Evolutionary conservation across 2,329 filamentous ascomycete genomes (phyloP).

Genomic region (Xylariaceae sp.): DNA sequence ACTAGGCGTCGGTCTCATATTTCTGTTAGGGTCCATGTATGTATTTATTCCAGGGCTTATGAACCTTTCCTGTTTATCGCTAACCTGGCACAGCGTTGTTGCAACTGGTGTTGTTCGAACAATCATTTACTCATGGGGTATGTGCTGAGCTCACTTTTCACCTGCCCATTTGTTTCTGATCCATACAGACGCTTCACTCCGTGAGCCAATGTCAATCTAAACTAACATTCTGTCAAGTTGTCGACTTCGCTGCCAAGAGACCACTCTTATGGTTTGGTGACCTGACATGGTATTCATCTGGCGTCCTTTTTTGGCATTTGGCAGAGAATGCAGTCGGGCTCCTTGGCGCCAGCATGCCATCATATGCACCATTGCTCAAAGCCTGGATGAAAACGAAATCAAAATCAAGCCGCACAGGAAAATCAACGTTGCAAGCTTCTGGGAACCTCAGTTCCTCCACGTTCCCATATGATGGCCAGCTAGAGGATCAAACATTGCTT

Average conservation of each 20-base stretch:
- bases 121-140: slow-evolving; percentile 17
- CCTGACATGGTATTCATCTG: slow-evolving; percentile 17
- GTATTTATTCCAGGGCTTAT: not conserved
- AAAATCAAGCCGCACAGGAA: no score
- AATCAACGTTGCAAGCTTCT: no score
- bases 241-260: slow-evolving; percentile 9
- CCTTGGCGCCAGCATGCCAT: slow-evolving; percentile 16
- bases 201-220: slow-evolving; percentile 2
- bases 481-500: no score
- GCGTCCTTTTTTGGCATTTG: slow-evolving; percentile 21
- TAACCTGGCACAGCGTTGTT: slow-evolving; percentile 3
- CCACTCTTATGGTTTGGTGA: slow-evolving; percentile 12
- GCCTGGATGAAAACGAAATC: no score
- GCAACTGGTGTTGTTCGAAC: slow-evolving; percentile 16
- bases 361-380: no score
- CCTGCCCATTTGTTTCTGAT: not conserved
- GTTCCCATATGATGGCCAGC: no score
- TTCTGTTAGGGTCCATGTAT: slow-evolving; percentile 19
- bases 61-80: not conserved
- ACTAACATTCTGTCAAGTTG: slow-evolving; percentile 2
- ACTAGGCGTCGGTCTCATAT: slow-evolving; percentile 16
- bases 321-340: slow-evolving; percentile 18
- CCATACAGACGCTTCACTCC: not conserved
- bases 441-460: no score
- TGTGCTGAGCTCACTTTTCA: not conserved